Percentiles rank a stretch among this genome's conserved stretches.
Evolutionary conservation across 2,329 filamentous ascomycete genomes (phyloP).

Genomic region (Trichoderma simmonsii): DNA sequence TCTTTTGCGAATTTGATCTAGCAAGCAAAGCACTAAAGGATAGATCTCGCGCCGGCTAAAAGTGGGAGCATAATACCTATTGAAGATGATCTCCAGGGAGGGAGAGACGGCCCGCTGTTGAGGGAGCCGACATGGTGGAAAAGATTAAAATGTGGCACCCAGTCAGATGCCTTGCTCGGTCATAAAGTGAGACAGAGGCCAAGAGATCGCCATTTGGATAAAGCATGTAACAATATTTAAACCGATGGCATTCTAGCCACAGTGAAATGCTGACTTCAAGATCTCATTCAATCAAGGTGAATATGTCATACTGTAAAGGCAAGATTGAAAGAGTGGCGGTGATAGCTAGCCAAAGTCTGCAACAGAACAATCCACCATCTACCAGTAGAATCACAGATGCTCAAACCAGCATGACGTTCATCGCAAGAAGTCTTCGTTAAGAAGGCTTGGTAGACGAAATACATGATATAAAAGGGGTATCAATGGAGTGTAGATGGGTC

Average conservation of each 20-base stretch:
- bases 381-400: not conserved
- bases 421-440: fast-evolving
- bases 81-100: not conserved
- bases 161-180: not conserved
- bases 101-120: not conserved
- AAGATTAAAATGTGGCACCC: not conserved
- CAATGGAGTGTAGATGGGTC: not conserved
- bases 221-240: not conserved
- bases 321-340: not conserved
- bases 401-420: not conserved
- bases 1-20: not conserved
- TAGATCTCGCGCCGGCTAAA: not conserved
- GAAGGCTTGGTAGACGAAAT: not conserved
- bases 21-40: not conserved
- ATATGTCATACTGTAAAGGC: not conserved
- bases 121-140: not conserved
- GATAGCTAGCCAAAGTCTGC: not conserved
- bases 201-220: not conserved
- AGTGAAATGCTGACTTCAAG: not conserved
- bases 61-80: not conserved
- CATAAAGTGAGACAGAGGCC: not conserved
- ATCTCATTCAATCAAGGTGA: not conserved
- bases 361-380: not conserved
- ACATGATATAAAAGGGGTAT: not conserved
- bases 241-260: not conserved